Percentiles rank a stretch among this genome's conserved stretches.
These are phyloP conservation scores for Crepidotus variabilis DNA, from an alignment of 768 basidiomycete species.

Conservation along the genomic window DNA sequence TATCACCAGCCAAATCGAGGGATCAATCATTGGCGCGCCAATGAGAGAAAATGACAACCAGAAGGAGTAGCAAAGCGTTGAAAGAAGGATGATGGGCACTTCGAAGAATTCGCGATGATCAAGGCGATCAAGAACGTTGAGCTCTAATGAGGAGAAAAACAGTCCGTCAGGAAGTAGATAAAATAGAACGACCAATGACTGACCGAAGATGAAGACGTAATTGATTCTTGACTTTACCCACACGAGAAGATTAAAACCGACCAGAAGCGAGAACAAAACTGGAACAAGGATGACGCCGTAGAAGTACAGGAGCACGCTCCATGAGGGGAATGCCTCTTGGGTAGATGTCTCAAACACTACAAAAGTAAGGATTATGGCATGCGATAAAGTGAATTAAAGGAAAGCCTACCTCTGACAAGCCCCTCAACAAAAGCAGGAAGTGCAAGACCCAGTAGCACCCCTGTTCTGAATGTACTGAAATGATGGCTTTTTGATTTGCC, in stretches of 20 bases:
- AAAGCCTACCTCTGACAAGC: constrained; percentile 49
- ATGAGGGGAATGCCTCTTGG: constrained; percentile 4
- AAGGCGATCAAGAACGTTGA: constrained; percentile 64
- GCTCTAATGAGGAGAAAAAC: constrained; percentile 35
- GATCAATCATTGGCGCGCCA: constrained; percentile 47
- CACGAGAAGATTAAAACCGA: constrained; percentile 77
- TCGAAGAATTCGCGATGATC: constrained; percentile 31
- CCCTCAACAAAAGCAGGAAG: constrained; percentile 44
- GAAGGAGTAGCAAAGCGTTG: constrained; percentile 73
- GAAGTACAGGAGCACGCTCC: constrained; percentile 53
- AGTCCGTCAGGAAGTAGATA: constrained; percentile 1
- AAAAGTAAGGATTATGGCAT: constrained; percentile 32
- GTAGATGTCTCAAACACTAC: constrained; percentile 14
- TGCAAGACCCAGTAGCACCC: constrained; percentile 8
- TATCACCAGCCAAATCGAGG: constrained; percentile 74
- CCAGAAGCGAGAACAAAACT: constrained; percentile 65
- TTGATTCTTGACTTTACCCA: constrained; percentile 82
- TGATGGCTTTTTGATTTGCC: constrained; percentile 4
- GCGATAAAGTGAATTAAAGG: constrained; percentile 56
- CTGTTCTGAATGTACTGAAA: constrained; percentile 9
- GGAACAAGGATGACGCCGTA: constrained; percentile 78
- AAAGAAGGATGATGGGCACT: constrained; percentile 58
- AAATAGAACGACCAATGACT: constrained; percentile 13
- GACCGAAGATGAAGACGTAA: constrained; percentile 90
- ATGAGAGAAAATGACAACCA: constrained; percentile 78